Base-by-base conservation (phyloP, 2,329 filamentous ascomycete genomes). In the Aspergillus versicolor region DNA sequence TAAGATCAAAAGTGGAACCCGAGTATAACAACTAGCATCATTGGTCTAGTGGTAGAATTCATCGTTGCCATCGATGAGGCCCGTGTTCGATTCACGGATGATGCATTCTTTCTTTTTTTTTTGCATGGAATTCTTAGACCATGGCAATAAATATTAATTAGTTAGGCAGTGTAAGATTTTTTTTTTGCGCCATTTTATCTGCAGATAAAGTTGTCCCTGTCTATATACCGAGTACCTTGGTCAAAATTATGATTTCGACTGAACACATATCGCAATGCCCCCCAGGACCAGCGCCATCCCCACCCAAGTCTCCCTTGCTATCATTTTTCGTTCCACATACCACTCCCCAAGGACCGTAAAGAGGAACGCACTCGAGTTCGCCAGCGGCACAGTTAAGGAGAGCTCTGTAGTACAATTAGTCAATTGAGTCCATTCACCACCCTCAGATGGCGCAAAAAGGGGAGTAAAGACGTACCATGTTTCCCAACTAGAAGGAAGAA, bases 261-360 rank as follows among this genome's bases (percentile, higher is more conserved):
- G 84, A 2, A 96, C 92, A 75, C 92, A 96, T 24, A 96, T 74
- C 3, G 82, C 91, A 71, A 96, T 96, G 0, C 92, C 92, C 15
- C 81, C 82, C 45, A 96, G 76, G 3, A 93, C 92, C 12, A 96
- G 75, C 1, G 78, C 77, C 89, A 96, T 92, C 7, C 92, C 92
- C 54, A 91, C 76, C 82, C 88, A 91, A 0, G 91, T 96, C 72
- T 93, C 91, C 80, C 86, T 83, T 64, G 87, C 90, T 60, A 97
- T 96, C 2, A 92, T 89, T 73, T 97, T 97, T 59, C 86, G 86
- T 67, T 97, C 93, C 1, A 93, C 91, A 81, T 88, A 95, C 92
- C 92, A 97, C 66, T 97, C 93, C 1, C 92, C 93, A 12, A 97
- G 69, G 2, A 97, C 92, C 0, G 93, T 97, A 70, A 97, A 97